Evolutionary conservation across 2,329 filamentous ascomycete genomes (phyloP).

Genomic region (Penicillium sp.): DNA sequence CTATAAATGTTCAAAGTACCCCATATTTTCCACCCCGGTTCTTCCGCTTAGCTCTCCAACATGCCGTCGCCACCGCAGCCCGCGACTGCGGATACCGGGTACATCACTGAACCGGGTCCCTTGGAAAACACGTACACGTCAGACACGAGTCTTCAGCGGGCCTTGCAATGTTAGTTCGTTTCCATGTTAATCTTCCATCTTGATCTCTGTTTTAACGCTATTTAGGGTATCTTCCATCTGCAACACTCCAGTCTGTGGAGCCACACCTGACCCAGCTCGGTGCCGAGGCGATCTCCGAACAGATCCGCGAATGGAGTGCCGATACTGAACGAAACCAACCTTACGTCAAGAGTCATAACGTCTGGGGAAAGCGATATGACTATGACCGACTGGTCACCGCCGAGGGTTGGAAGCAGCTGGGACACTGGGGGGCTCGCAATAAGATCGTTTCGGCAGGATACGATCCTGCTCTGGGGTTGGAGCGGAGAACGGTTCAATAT

Average conservation of each 20-base stretch:
- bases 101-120: constrained; percentile 55
- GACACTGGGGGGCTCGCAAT: constrained; percentile 34
- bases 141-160: constrained; percentile 53
- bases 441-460: constrained; percentile 29
- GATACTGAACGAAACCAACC: constrained; percentile 67
- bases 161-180: constrained; percentile 48
- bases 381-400: constrained; percentile 61
- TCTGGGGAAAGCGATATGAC: constrained; percentile 56
- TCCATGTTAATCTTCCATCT: background rate
- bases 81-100: constrained; percentile 48
- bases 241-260: constrained; percentile 55
- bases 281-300: constrained; percentile 32
- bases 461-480: constrained; percentile 19
- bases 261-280: constrained; percentile 27
- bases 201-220: background rate
- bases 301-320: constrained; percentile 38
- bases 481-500: constrained; percentile 26
- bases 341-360: constrained; percentile 58
- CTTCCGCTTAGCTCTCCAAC: background rate
- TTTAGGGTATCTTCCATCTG: constrained; percentile 45
- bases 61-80: constrained; percentile 15
- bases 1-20: background rate
- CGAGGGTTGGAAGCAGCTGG: constrained; percentile 59
- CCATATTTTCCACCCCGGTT: background rate
- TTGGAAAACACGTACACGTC: constrained; percentile 59